Percentiles rank a stretch among this genome's conserved stretches.
Evolutionary conservation across 2,329 filamentous ascomycete species (phyloP).

Genomic region (Clarireedia homoeocarpa): DNA sequence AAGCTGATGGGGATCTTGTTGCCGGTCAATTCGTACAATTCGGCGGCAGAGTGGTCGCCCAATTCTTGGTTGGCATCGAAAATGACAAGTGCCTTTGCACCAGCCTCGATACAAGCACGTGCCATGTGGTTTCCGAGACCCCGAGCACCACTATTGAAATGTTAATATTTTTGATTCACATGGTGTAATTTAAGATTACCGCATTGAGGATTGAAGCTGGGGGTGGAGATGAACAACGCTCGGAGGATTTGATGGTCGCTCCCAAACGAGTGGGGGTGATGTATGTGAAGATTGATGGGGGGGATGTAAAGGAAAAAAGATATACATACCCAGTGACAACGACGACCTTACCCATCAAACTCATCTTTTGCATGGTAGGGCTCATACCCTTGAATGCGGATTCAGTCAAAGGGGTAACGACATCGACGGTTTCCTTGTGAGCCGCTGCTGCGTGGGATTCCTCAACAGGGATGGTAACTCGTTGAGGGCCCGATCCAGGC

Average conservation of each 20-base stretch:
- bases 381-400: conserved; percentile 50
- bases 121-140: conserved; percentile 76
- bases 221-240: background rate
- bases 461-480: conserved; percentile 22
- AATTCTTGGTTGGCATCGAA: conserved; percentile 72
- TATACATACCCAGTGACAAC: conserved; percentile 58
- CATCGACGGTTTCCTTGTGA: conserved; percentile 9
- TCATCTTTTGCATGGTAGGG: conserved; percentile 61
- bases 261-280: too few species aligned
- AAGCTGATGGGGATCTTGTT: conserved; percentile 57
- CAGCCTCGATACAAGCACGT: conserved; percentile 67
- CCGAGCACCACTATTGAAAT: conserved; percentile 53
- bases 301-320: too few species aligned
- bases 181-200: background rate
- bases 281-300: too few species aligned
- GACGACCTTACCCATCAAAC: conserved; percentile 61
- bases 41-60: conserved; percentile 60
- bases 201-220: background rate
- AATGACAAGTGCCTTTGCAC: conserved; percentile 65
- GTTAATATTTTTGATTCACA: background rate
- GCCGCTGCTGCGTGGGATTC: conserved; percentile 9
- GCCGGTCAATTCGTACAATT: conserved; percentile 64
- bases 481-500: conserved; percentile 12
- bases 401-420: conserved; percentile 40
- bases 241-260: background rate